A percentile compares a stretch with the other conserved stretches of the same genome.
Conservation (phyloP, 768 basidiomycete species). For the Fibroporia radiculosa region DNA sequence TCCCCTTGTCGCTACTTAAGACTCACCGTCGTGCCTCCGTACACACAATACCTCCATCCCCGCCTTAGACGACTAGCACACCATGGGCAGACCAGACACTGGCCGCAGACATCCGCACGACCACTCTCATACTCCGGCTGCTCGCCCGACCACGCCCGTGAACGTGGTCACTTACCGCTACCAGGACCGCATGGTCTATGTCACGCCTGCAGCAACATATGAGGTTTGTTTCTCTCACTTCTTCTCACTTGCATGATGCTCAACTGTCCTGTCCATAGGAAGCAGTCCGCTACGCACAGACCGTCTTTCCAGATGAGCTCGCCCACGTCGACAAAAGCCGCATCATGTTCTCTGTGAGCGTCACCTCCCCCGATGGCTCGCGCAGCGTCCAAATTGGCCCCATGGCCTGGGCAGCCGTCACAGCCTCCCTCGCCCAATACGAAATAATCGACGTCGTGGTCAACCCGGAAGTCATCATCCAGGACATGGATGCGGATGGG, state of each 20-base stretch:
- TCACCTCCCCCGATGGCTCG: conserved; percentile 9
- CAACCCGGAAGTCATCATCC: conserved; percentile 1
- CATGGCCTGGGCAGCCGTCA: conserved; percentile 19
- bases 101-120: not conserved
- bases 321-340: conserved; percentile 8
- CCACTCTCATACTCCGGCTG: not conserved
- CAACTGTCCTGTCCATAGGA: conserved; percentile 8
- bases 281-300: conserved; percentile 13
- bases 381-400: conserved; percentile 17
- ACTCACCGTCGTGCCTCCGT: too few species aligned
- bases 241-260: not conserved
- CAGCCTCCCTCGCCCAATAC: conserved; percentile 14
- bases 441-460: conserved; percentile 23
- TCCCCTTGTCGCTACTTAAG: too few species aligned
- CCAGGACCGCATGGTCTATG: conserved; percentile 20
- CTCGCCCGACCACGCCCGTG: not conserved
- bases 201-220: conserved; percentile 16
- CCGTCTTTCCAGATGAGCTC: conserved; percentile 17
- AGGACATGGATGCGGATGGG: not conserved
- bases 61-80: too few species aligned
- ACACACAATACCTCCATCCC: too few species aligned
- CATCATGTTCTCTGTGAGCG: conserved; percentile 20
- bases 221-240: conserved; percentile 7
- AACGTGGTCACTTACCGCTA: conserved; percentile 21
- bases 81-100: conserved; percentile 1